A percentile compares a stretch with the other conserved stretches of the same genome.
These are phyloP conservation scores for Sporopachydermia lactativora DNA, from an alignment of 805 yeast species.

Conservation along the genomic window DNA sequence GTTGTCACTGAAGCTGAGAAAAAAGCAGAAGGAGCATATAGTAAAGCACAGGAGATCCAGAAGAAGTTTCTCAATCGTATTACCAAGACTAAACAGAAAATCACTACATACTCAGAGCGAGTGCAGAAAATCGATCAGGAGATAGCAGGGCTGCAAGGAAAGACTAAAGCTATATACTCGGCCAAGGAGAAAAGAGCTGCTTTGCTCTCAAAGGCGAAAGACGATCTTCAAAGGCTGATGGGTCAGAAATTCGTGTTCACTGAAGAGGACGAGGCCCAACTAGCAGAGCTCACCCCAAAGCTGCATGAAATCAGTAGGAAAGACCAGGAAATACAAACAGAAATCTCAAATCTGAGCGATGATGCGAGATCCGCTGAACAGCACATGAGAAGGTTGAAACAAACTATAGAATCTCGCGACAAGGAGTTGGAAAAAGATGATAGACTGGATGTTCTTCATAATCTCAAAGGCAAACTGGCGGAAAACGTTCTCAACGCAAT, in stretches of 20 bases:
- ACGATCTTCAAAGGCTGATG: background rate
- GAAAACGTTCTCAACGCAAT: constrained; percentile 27
- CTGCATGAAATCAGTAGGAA: constrained; percentile 17
- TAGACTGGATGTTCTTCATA: constrained; percentile 29
- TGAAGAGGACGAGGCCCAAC: constrained; percentile 10
- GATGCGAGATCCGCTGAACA: constrained; percentile 23
- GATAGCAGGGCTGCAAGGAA: constrained; percentile 4
- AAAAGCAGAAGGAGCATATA: constrained; percentile 6
- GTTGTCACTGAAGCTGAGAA: constrained; percentile 7
- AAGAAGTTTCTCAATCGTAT: constrained; percentile 7
- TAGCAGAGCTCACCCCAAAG: constrained; percentile 6
- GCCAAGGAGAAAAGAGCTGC: constrained; percentile 7
- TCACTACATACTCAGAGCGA: constrained; percentile 6
- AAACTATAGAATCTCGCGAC: constrained; percentile 21
- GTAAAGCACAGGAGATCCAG: constrained; percentile 10
- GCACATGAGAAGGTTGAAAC: constrained; percentile 20
- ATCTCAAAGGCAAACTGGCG: constrained; percentile 19
- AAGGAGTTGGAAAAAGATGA: constrained; percentile 32
- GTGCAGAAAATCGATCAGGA: background rate
- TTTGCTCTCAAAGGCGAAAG: constrained; percentile 4
- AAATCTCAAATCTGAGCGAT: constrained; percentile 27
- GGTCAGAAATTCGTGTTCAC: constrained; percentile 8
- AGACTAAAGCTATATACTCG: background rate
- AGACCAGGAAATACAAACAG: constrained; percentile 21
- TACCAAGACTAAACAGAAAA: constrained; percentile 7